Evolutionary conservation across 306 rosid genomes (phyloP).

Genomic region (Malus fusca): DNA sequence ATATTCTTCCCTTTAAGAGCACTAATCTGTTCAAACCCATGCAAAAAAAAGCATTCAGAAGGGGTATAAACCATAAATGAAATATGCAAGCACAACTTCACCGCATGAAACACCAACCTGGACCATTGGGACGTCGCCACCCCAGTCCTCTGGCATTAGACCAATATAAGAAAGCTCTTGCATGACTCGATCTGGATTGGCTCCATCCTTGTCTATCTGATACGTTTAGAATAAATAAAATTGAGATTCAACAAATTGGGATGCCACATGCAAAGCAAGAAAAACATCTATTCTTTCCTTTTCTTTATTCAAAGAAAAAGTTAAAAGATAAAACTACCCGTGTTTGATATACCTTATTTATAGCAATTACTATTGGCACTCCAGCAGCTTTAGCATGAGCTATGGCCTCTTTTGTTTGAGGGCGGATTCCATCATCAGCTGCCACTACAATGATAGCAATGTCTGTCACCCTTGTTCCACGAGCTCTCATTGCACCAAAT

Average conservation of each 20-base stretch:
- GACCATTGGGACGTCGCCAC: conserved; percentile 91
- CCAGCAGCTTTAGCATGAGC: conserved; percentile 99
- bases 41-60: conserved; percentile 13
- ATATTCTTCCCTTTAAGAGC: conserved; percentile 88
- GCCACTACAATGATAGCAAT: conserved; percentile 92
- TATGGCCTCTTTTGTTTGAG: conserved; percentile 96
- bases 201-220: conserved; percentile 96
- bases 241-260: conserved; percentile 9
- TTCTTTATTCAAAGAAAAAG: background rate
- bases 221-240: conserved; percentile 15
- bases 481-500: conserved; percentile 99
- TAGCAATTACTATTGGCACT: conserved; percentile 84
- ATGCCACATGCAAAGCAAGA: conserved; percentile 14
- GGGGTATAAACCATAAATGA: conserved; percentile 12
- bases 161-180: conserved; percentile 94
- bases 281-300: conserved; percentile 14
- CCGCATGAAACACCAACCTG: conserved; percentile 51
- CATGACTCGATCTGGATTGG: conserved; percentile 93
- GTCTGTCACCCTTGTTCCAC: conserved; percentile 98
- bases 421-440: conserved; percentile 97
- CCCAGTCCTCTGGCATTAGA: conserved; percentile 98
- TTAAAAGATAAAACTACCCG: background rate
- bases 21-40: conserved; percentile 56
- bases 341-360: conserved; percentile 69
- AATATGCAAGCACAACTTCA: conserved; percentile 4